Conservation (phyloP, 1,284 basidiomycete genomes). For the Ustilago tritici region DNA sequence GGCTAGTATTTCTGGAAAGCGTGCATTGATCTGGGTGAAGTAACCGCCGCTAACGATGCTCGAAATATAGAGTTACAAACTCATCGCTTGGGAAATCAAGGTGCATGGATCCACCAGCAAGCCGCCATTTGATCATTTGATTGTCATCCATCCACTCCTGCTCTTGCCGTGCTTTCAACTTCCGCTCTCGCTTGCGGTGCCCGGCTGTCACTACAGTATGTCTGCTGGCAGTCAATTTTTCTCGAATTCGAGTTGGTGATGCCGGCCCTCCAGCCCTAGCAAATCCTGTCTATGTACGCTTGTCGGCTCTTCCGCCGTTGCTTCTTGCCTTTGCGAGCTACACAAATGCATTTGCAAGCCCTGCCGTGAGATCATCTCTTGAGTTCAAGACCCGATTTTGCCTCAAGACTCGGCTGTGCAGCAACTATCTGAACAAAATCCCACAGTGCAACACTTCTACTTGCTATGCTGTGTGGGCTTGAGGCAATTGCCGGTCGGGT, state of each 20-base stretch:
- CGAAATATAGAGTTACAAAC: conserved; percentile 27
- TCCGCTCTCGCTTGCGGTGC: background rate
- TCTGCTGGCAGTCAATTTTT: background rate
- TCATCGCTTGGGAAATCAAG: conserved; percentile 29
- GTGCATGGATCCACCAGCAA: conserved; percentile 14
- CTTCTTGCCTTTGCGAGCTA: background rate
- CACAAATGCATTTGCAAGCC: background rate
- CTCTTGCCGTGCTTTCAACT: background rate
- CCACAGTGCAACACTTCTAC: too few relatives aligned
- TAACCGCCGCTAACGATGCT: background rate
- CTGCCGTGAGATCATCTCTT: background rate
- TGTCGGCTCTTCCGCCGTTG: background rate
- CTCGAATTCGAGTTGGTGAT: background rate
- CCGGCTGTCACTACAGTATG: background rate
- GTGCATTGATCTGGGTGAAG: background rate
- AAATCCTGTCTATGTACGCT: background rate
- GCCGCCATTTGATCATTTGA: conserved; percentile 3
- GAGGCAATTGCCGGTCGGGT: background rate
- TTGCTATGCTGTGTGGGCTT: background rate
- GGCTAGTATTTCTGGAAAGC: background rate
- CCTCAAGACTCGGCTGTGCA: background rate
- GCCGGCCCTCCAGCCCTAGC: background rate
- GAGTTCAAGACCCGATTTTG: background rate
- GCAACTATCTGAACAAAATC: background rate
- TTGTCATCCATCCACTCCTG: background rate